Base-by-base conservation (phyloP, 1,284 basidiomycete genomes). In the Rhizoctonia solani region DNA sequence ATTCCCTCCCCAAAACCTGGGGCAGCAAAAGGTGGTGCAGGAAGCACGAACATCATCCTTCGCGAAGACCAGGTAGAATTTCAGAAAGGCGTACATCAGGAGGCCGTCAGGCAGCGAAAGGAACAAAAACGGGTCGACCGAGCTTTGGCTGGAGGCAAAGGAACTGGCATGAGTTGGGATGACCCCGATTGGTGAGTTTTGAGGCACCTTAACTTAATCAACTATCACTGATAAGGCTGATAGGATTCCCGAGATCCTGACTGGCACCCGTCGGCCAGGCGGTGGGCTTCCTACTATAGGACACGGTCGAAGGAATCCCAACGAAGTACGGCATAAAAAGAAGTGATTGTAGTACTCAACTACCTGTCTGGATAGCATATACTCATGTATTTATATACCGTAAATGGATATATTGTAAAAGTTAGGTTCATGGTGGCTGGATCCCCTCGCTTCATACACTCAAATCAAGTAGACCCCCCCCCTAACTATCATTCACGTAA, bases 171-270 rank as follows among this genome's bases (percentile, higher is more conserved):
- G 9, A 88, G 85, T 73, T 96, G 93, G 93, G 89, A 93, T 82
- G 94, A 96, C 81, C 92, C 93, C n/a, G 92, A 97, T 80, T 95
- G 93, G 93, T 79, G 94, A 68, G 94, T 93, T 13, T 91, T 90
- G 74, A 92, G 96, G 74, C 78, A 95, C 58, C 85, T 83, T 59
- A 90, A 1, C 81, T 86, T 67, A 88, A 88, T 19, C 87, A 90
- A 8, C 92, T 90, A 27, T 44, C 8, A 65, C 27, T 29, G 47
- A 27, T 27, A 5, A 27, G 32, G 32, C 44, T 29, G 87, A 90
- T 14, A 80, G 89, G 72, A 84, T 81, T 52, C 79, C 78, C 61
- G 81, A 79, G 54, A 79, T 65, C 27, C 61, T 78, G 59, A 76
- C 80, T 16, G 79, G 81, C 49, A 81, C 82, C 78, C 84, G 85